A percentile compares a stretch with the other conserved stretches of the same genome.
Conservation (phyloP, 208 protist species). For the Trypanosomatidae sp. region DNA sequence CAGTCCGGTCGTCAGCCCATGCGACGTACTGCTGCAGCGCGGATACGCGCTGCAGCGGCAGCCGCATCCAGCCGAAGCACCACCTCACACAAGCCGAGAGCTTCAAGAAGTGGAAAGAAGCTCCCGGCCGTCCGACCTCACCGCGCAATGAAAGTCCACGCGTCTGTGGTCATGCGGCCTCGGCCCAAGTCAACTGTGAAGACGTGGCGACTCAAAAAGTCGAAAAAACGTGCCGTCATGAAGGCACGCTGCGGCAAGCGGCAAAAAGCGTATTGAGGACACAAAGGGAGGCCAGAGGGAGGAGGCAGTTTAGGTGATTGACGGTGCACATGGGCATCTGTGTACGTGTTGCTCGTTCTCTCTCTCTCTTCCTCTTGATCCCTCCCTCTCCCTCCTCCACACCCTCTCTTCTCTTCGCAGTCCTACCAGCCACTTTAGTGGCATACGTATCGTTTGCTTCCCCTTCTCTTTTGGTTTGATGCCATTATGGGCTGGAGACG, state of each 20-base stretch:
- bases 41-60: conserved; percentile 10
- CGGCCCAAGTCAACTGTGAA: neutral
- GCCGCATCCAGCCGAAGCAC: neutral
- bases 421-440: neutral
- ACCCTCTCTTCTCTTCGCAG: neutral
- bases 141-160: neutral
- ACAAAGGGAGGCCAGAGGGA: neutral
- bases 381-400: neutral
- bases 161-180: neutral
- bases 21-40: conserved; percentile 5
- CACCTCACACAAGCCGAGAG: neutral
- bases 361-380: neutral
- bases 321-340: neutral
- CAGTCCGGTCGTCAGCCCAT: neutral
- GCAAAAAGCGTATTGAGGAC: neutral
- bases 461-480: neutral
- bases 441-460: neutral
- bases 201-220: conserved; percentile 1
- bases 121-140: neutral
- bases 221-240: neutral
- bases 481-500: neutral
- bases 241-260: neutral
- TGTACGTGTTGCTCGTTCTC: neutral
- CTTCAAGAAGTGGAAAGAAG: neutral
- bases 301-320: neutral